Percentiles rank a stretch among this genome's conserved stretches.
These are phyloP conservation scores for Lathyrus tuberosus DNA, from an alignment of 306 rosid species.

Conservation along the genomic window DNA sequence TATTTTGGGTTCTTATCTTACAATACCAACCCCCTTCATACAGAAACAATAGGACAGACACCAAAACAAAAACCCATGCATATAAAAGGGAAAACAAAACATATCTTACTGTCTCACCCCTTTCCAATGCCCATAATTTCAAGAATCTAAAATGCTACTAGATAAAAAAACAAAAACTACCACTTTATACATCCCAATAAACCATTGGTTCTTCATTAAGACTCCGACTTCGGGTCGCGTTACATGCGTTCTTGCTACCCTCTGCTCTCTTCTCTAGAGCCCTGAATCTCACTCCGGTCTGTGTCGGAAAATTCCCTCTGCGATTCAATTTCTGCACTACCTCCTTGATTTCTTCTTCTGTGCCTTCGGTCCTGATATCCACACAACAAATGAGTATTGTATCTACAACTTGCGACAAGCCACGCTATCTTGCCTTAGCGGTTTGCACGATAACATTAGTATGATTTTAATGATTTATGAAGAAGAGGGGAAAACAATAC, in stretches of 20 bases:
- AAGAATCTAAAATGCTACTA: conserved; percentile 47
- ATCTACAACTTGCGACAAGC: background rate
- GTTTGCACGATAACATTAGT: background rate
- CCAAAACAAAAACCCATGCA: conserved; percentile 24
- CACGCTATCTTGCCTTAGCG: background rate
- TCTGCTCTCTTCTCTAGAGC: conserved; percentile 63
- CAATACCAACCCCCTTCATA: conserved; percentile 53
- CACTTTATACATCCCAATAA: conserved; percentile 47
- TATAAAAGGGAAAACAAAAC: background rate
- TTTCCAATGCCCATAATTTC: conserved; percentile 26
- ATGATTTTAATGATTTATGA: background rate
- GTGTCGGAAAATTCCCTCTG: conserved; percentile 78
- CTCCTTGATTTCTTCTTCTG: conserved; percentile 70
- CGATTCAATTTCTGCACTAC: conserved; percentile 73
- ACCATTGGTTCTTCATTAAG: conserved; percentile 14
- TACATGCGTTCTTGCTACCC: conserved; percentile 48
- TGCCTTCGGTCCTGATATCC: conserved; percentile 78
- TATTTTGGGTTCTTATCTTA: conserved; percentile 55
- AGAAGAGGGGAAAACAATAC: background rate
- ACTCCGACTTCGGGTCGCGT: conserved; percentile 29
- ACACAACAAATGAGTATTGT: background rate
- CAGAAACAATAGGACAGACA: conserved; percentile 45
- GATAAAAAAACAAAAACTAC: conserved; percentile 41
- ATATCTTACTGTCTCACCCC: background rate
- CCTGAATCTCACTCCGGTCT: conserved; percentile 69